Conservation (phyloP, 2,329 filamentous ascomycete genomes). For the Pseudomassariella vexata region DNA sequence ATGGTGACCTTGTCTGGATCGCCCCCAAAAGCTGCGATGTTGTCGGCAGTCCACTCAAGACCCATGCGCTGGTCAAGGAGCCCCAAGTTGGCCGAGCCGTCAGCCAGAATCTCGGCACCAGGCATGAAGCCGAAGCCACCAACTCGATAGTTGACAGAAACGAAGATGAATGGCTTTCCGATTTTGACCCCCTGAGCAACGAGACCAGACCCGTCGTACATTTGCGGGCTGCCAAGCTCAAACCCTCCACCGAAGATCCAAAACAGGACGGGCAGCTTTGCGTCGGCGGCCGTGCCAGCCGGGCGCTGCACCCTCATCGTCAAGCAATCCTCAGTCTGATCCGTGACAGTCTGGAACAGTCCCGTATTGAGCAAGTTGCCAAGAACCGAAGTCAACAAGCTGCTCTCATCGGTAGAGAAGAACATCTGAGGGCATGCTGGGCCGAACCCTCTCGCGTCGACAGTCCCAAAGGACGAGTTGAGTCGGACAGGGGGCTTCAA, state of each 20-base stretch:
- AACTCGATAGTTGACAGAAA: constrained; percentile 73
- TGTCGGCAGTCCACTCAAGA: constrained; percentile 71
- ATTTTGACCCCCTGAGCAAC: constrained; percentile 36
- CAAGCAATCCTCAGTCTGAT: constrained; percentile 59
- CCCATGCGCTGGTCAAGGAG: constrained; percentile 67
- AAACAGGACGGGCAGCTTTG: constrained; percentile 60
- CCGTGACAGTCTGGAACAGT: constrained; percentile 48
- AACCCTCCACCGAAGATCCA: constrained; percentile 69
- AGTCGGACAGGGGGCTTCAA: constrained; percentile 63
- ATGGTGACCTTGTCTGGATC: constrained; percentile 70
- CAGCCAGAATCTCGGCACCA: constrained; percentile 60
- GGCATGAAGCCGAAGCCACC: constrained; percentile 70
- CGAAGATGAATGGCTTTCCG: constrained; percentile 64
- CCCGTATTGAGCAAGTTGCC: constrained; percentile 48
- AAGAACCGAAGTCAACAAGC: constrained; percentile 30
- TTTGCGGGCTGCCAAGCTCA: constrained; percentile 37
- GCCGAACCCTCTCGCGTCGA: constrained; percentile 52
- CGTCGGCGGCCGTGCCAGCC: constrained; percentile 42
- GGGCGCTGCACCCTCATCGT: constrained; percentile 57
- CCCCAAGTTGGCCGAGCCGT: constrained; percentile 66
- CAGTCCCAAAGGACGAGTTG: constrained; percentile 49
- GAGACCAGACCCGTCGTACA: constrained; percentile 47
- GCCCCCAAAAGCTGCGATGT: constrained; percentile 72
- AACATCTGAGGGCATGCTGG: constrained; percentile 69
- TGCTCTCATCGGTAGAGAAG: constrained; percentile 36